Base-by-base conservation (phyloP, 768 basidiomycete genomes). In the Tephrocybe sp. region DNA sequence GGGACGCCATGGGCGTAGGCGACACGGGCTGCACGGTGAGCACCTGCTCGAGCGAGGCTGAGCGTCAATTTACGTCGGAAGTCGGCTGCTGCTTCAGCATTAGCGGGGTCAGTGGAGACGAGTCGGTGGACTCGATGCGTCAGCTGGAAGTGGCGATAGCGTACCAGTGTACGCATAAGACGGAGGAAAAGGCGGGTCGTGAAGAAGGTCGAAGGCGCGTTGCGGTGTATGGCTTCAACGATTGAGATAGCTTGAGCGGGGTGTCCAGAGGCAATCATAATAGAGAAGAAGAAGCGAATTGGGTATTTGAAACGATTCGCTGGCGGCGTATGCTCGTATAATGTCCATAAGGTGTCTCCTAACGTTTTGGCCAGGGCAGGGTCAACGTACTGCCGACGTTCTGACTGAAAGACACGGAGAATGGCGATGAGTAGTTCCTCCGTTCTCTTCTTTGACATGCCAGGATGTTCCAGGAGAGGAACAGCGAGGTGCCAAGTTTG, bases 261-360 rank as follows among this genome's bases (percentile, higher is more conserved):
- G 36, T 74, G 68, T 9, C 63, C 68, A 3, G 72, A 68, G 21
- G 64, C 47, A 15, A 75, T 61, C 65, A 78, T 57, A 47, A 74
- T 60, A 24, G 59, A 59, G 48, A 82, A 63, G 22, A 79, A 69
- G 43, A 72, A 76, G 9, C 78, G 73, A 27, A 84, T 59, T n/a
- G 73, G 75, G 55, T 75, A 73, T 46, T 76, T 76, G 52, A 62
- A 50, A 7, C 54, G 49, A 6, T 30, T 28, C 0, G 69, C 60
- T 0, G 76, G 76, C 15, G 56, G 54, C 3, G 57, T 62, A 3
- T 58, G 59, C 8, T 52, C 36, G 49, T 77, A 83, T 27, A 78
- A 49, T 1, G 56, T 59, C 36, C 51, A 53, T 30, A 83, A 58
- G 5, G 60, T 60, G n/a, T 70, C 51, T 9, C 62, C 67, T 21